Evolutionary conservation across 2,329 filamentous ascomycete species (phyloP), one percentile per base, ranked within the genome.

Genomic region (Lithohypha guttulata): DNA sequence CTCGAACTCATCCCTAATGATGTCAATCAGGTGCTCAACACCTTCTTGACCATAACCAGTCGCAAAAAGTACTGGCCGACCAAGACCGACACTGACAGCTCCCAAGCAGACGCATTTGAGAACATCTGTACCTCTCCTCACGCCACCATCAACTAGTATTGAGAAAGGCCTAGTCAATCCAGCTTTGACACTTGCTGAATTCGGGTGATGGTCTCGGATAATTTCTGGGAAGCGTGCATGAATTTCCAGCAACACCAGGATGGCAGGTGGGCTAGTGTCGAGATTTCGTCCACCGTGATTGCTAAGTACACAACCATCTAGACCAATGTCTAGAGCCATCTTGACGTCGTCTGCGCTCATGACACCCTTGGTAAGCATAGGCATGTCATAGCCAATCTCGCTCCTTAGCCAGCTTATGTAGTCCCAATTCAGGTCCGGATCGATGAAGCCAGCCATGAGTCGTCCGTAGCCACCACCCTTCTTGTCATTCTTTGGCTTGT

Each of bases 241-340:
- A 10, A 74, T 61, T 47, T 74, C 70, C 2, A 74, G 53, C 0
- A 74, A 58, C 1, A 68, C 67, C 13, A 73, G 56, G 5, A 73
- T 66, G 0, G 64, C 63, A 1, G 70, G 65, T 20, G 53, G 69
- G 28, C 56, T 61, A 21, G 67, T 70, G 36, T 76, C 72, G 1
- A 73, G 59, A 3, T 71, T 70, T n/a, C 73, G 59, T 2, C 74
- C 73, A 10, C 73, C 73, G 42, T 77, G 73, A 45, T 77, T 78
- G 45, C 66, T 72, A 19, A 77, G 47, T 40, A 75, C 52, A 27
- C 77, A 69, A 1, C 72, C 73, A 42, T 75, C 66, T 18, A 70
- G 58, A 0, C 70, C 70, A 41, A 63, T 56, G 29, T 68, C 55
- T 38, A 69, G 63, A 0, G 73, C 73, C 22, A 65, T 50, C n/a